Evolutionary conservation across 768 basidiomycete species (phyloP).

Genomic region (Xerocomellus dryophilus): DNA sequence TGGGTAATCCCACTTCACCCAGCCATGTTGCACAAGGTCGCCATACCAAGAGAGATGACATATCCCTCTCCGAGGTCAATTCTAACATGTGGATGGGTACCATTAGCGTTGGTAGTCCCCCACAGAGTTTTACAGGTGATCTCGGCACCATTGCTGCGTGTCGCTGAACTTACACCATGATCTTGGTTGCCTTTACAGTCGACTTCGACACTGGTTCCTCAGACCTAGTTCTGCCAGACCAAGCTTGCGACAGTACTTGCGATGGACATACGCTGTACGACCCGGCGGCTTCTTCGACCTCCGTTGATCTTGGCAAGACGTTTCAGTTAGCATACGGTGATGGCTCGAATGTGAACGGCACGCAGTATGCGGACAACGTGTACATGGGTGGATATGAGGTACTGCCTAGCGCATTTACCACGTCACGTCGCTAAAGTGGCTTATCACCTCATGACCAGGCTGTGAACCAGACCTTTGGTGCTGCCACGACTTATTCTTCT

Average conservation of each 20-base stretch:
- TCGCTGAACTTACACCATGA: neutral
- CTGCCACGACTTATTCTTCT: constrained; percentile 39
- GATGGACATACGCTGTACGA: constrained; percentile 32
- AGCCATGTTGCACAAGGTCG: constrained; percentile 1
- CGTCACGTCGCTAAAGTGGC: neutral
- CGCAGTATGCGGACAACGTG: constrained; percentile 44
- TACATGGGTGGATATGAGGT: constrained; percentile 37
- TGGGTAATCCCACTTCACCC: neutral
- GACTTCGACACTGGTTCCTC: constrained; percentile 54
- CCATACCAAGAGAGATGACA: constrained; percentile 29
- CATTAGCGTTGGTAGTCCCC: constrained; percentile 48
- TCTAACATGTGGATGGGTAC: constrained; percentile 45
- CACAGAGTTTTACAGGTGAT: constrained; percentile 41
- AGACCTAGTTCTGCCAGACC: constrained; percentile 44
- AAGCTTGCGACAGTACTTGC: constrained; percentile 31
- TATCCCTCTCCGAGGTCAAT: constrained; percentile 36
- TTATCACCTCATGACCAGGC: constrained; percentile 24
- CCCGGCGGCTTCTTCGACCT: constrained; percentile 30
- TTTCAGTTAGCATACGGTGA: constrained; percentile 39
- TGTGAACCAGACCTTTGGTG: constrained; percentile 41
- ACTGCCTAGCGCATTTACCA: constrained; percentile 15
- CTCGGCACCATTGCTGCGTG: neutral
- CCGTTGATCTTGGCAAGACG: constrained; percentile 20
- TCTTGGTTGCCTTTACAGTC: constrained; percentile 29
- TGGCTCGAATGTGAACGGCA: constrained; percentile 38